Percentiles rank a stretch among this genome's conserved stretches.
Conservation (phyloP, 106 monocot genomes). For the Narthecium ossifragum region DNA sequence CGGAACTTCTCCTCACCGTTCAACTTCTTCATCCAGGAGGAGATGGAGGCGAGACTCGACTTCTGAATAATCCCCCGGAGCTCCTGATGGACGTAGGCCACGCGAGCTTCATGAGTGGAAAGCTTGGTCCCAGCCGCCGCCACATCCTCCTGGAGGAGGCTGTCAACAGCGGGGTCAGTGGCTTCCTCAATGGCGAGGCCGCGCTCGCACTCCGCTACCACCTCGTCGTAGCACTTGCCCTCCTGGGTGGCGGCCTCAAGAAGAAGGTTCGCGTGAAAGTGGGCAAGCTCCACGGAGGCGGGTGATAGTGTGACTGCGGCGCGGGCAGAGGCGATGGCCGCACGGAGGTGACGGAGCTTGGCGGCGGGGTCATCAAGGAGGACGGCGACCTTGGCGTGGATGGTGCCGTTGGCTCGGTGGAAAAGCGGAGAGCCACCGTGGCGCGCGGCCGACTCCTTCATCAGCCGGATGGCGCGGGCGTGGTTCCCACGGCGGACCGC, state of each 20-base stretch:
- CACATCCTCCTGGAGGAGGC: constrained; percentile 36
- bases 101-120: constrained; percentile 47
- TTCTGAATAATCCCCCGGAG: constrained; percentile 73
- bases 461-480: constrained; percentile 52
- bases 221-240: constrained; percentile 51
- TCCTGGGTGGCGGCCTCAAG: constrained; percentile 45
- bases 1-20: constrained; percentile 61
- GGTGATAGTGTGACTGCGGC: constrained; percentile 54
- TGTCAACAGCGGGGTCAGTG: constrained; percentile 62
- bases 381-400: constrained; percentile 46
- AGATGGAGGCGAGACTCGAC: constrained; percentile 76
- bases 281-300: constrained; percentile 70
- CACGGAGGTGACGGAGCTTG: constrained; percentile 51
- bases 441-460: constrained; percentile 51
- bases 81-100: constrained; percentile 64
- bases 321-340: constrained; percentile 65
- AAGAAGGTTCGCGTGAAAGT: constrained; percentile 71
- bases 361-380: constrained; percentile 59
- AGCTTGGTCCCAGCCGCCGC: constrained; percentile 31
- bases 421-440: constrained; percentile 44
- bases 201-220: constrained; percentile 69
- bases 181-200: constrained; percentile 53
- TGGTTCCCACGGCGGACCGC: constrained; percentile 78
- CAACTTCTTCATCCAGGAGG: constrained; percentile 74
- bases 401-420: constrained; percentile 65